These are phyloP conservation scores for Malus hybrid DNA, from an alignment of 331 rosid species.

Conservation along the genomic window DNA sequence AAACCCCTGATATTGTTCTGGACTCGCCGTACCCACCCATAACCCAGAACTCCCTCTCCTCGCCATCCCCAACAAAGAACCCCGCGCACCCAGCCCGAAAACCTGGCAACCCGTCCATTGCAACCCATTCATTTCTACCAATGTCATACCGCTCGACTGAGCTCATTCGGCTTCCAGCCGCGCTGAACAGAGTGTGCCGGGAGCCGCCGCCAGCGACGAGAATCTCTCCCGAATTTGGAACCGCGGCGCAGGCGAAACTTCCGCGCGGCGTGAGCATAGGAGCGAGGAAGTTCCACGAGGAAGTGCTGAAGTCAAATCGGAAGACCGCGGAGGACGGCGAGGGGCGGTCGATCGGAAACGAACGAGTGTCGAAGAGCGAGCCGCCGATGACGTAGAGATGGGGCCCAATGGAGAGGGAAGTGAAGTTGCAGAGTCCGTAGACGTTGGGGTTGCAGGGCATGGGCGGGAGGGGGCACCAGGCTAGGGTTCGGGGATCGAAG, in stretches of 20 bases:
- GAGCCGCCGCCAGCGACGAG: constrained; percentile 89
- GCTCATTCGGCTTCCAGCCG: constrained; percentile 68
- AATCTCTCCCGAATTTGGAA: constrained; percentile 27
- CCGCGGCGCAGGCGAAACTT: constrained; percentile 67
- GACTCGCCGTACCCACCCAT: constrained; percentile 84
- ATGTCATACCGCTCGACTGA: constrained; percentile 71
- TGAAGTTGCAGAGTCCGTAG: constrained; percentile 81
- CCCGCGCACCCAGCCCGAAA: constrained; percentile 88
- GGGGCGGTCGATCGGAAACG: constrained; percentile 82
- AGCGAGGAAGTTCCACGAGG: constrained; percentile 48
- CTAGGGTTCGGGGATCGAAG: constrained; percentile 55
- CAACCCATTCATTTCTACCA: constrained; percentile 52
- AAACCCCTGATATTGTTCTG: constrained; percentile 68
- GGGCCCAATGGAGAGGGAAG: constrained; percentile 47
- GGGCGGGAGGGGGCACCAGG: constrained; percentile 73
- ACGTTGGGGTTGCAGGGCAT: constrained; percentile 70
- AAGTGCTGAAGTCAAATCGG: constrained; percentile 43
- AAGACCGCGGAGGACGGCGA: constrained; percentile 44
- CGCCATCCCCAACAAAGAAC: constrained; percentile 40
- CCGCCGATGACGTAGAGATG: constrained; percentile 70
- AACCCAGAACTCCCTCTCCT: constrained; percentile 67
- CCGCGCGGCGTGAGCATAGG: constrained; percentile 73
- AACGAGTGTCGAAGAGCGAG: constrained; percentile 75
- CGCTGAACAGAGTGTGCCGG: constrained; percentile 55
- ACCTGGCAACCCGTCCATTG: constrained; percentile 55